Conservation (phyloP, 23 red algal species). For the Gracilaria vermiculophylla region DNA sequence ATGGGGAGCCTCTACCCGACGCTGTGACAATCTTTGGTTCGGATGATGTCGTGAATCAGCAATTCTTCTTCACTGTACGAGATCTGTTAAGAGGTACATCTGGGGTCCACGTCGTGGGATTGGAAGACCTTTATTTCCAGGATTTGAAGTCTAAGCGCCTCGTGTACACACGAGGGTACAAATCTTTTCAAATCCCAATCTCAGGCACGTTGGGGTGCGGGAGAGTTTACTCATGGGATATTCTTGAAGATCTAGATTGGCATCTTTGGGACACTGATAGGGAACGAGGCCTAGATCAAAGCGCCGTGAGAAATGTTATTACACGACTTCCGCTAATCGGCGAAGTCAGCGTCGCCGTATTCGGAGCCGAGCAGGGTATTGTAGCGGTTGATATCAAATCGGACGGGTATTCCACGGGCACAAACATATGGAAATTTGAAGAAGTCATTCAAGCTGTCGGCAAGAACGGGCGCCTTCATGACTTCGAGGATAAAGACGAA, state of each 20-base stretch:
- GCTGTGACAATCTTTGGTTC: constrained; percentile 52
- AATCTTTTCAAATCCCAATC: constrained; percentile 25
- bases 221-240: constrained; percentile 51
- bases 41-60: constrained; percentile 46
- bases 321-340: constrained; percentile 15
- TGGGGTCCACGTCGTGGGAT: constrained; percentile 33
- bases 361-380: constrained; percentile 18
- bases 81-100: not conserved
- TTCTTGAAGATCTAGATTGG: constrained; percentile 55
- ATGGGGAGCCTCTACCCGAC: constrained; percentile 18
- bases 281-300: constrained; percentile 58
- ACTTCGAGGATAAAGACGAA: constrained; percentile 32
- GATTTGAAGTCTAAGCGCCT: constrained; percentile 40
- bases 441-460: constrained; percentile 27
- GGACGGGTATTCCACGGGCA: constrained; percentile 31
- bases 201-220: constrained; percentile 52
- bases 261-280: constrained; percentile 59
- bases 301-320: constrained; percentile 48
- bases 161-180: constrained; percentile 56
- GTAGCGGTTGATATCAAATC: constrained; percentile 70
- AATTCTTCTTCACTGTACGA: constrained; percentile 18
- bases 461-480: constrained; percentile 32
- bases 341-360: constrained; percentile 13
- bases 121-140: constrained; percentile 46
- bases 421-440: constrained; percentile 66